Percentiles rank a stretch among this genome's conserved stretches.
phyloP scores from a whole-genome alignment of 345 rosid species.

The Pseudoturritis turrita region DNA sequence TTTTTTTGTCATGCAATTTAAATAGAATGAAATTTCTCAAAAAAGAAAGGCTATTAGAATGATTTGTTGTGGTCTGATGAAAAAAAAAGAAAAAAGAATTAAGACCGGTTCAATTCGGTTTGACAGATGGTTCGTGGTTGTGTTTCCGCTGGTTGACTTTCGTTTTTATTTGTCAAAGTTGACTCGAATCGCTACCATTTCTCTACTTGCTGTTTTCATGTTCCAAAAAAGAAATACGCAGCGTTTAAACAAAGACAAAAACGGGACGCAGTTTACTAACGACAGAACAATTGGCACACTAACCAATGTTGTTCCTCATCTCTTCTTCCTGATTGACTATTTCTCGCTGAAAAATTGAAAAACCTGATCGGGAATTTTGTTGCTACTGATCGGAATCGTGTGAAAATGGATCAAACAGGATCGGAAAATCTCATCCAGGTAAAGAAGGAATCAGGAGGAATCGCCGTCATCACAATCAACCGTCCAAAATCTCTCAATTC shows the following conservation, averaged over 20 bases:
- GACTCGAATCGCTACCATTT: background rate
- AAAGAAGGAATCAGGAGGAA: slow-evolving; percentile 50
- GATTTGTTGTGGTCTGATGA: no score
- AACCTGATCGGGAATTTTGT: background rate
- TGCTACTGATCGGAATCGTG: background rate
- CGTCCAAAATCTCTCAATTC: slow-evolving; percentile 93
- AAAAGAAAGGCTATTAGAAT: no score
- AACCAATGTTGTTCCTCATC: slow-evolving; percentile 10
- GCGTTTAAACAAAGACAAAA: background rate
- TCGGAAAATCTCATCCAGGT: slow-evolving; percentile 52
- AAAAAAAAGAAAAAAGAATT: no score
- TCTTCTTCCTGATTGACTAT: background rate
- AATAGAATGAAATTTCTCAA: no score
- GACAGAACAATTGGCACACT: slow-evolving; percentile 28
- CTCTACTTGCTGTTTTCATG: background rate
- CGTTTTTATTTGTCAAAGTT: no score
- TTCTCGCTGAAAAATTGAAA: background rate
- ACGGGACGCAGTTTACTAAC: slow-evolving; percentile 17
- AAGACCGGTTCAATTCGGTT: no score
- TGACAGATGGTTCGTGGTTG: no score
- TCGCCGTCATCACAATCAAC: slow-evolving; percentile 71
- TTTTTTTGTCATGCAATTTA: no score
- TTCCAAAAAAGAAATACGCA: background rate
- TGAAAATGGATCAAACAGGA: slow-evolving; percentile 32
- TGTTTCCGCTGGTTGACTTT: background rate